Evolutionary conservation across 306 rosid genomes (phyloP).

Genomic region (Urtica urens): DNA sequence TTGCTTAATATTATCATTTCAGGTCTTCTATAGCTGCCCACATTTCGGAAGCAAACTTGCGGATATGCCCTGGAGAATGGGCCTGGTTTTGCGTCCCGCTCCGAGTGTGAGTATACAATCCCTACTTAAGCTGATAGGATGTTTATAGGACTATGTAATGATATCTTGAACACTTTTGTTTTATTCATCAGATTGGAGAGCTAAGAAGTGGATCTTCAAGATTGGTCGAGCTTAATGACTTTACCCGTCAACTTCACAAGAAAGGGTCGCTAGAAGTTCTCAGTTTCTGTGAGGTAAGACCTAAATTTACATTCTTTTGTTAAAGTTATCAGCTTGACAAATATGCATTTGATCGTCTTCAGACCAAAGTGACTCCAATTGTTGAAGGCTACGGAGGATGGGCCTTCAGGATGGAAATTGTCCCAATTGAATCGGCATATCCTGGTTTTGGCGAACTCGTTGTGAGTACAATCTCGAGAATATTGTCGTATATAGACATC

Average conservation of each 20-base stretch:
- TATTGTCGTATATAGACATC: too few species aligned
- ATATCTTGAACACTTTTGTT: not conserved
- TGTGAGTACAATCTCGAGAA: slow-evolving; percentile 56
- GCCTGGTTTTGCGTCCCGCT: slow-evolving; percentile 82
- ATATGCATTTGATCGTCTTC: slow-evolving; percentile 18
- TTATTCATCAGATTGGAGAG: slow-evolving; percentile 71
- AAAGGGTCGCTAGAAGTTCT: slow-evolving; percentile 73
- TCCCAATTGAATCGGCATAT: slow-evolving; percentile 94
- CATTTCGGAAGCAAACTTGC: slow-evolving; percentile 99
- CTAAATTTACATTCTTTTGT: slow-evolving; percentile 3
- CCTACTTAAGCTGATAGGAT: slow-evolving; percentile 6
- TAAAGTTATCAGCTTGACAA: slow-evolving; percentile 20
- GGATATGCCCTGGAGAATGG: slow-evolving; percentile 98
- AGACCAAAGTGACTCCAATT: slow-evolving; percentile 97
- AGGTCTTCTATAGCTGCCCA: slow-evolving; percentile 98
- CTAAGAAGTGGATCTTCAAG: slow-evolving; percentile 84
- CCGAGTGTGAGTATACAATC: slow-evolving; percentile 58
- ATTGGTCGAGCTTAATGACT: slow-evolving; percentile 81
- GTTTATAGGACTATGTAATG: slow-evolving; percentile 16
- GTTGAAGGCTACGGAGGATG: slow-evolving; percentile 99
- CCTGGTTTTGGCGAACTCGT: slow-evolving; percentile 96
- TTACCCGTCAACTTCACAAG: slow-evolving; percentile 68
- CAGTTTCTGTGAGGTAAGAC: slow-evolving; percentile 90
- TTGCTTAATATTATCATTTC: slow-evolving; percentile 15
- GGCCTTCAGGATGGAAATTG: slow-evolving; percentile 92